phyloP scores from a whole-genome alignment of 495 filamentous ascomycete genomes.

The Aspergillus ellipticus region DNA sequence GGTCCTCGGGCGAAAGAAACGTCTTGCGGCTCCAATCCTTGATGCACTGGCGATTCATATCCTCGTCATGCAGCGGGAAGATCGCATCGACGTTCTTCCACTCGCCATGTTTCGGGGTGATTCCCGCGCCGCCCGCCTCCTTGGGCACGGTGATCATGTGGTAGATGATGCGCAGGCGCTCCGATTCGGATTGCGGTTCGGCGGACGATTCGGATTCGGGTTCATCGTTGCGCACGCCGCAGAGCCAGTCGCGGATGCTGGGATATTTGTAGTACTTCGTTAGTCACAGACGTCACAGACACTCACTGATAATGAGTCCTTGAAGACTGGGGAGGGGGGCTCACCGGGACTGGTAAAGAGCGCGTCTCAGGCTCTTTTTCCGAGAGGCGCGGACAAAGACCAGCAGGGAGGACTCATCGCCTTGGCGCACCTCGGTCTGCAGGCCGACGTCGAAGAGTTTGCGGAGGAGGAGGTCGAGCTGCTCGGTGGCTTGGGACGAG shows the following conservation, averaged over 20 bases:
- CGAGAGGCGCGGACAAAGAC: slow-evolving; percentile 71
- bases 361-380: slow-evolving; percentile 35
- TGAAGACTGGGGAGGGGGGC: slow-evolving; percentile 4
- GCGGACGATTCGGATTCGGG: slow-evolving; percentile 66
- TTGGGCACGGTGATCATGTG: slow-evolving; percentile 78
- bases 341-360: slow-evolving; percentile 67
- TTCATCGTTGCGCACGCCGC: slow-evolving; percentile 75
- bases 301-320: too few species aligned
- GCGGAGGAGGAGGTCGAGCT: slow-evolving; percentile 71
- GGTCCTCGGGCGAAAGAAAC: slow-evolving; percentile 69
- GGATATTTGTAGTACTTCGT: background rate
- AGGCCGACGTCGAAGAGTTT: slow-evolving; percentile 71
- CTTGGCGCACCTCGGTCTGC: slow-evolving; percentile 78
- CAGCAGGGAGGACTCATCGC: slow-evolving; percentile 70
- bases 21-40: slow-evolving; percentile 82
- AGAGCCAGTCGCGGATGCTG: slow-evolving; percentile 93
- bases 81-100: slow-evolving; percentile 84
- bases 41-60: slow-evolving; percentile 88
- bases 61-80: slow-evolving; percentile 84
- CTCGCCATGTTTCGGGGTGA: slow-evolving; percentile 73
- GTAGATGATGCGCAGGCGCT: slow-evolving; percentile 80
- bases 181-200: slow-evolving; percentile 75
- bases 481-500: slow-evolving; percentile 59
- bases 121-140: slow-evolving; percentile 83
- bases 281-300: too few species aligned